These are phyloP conservation scores for Syzygium malaccense DNA, from an alignment of 441 rosid genomes.

Conservation along the genomic window DNA sequence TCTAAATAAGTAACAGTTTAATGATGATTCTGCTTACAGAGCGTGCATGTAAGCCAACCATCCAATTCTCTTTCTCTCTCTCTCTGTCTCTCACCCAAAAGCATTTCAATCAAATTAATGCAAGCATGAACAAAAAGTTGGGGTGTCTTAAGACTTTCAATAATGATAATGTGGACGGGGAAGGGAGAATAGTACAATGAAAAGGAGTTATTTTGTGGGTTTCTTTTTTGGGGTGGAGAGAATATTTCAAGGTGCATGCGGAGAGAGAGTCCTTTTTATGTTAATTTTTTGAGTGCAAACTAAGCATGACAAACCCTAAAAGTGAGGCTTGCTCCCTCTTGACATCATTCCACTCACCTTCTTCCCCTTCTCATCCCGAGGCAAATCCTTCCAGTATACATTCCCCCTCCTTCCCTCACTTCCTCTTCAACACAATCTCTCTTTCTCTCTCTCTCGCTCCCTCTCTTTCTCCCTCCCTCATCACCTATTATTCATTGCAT, in stretches of 20 bases:
- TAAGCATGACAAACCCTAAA: slow-evolving; percentile 72
- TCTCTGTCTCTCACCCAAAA: neutral
- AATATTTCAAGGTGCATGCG: slow-evolving; percentile 69
- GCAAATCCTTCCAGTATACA: slow-evolving; percentile 4
- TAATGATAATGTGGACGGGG: slow-evolving; percentile 7
- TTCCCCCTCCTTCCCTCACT: neutral
- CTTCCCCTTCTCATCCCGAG: slow-evolving; percentile 29
- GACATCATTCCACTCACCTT: slow-evolving; percentile 70
- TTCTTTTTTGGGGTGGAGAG: slow-evolving; percentile 14
- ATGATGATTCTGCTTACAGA: neutral
- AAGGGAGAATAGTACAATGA: slow-evolving; percentile 19
- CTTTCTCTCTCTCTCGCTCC: neutral
- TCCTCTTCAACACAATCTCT: neutral
- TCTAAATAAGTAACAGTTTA: neutral
- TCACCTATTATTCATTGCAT: neutral
- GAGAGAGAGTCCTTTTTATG: slow-evolving; percentile 2
- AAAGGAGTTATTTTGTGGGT: slow-evolving; percentile 21
- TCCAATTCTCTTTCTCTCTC: slow-evolving; percentile 18
- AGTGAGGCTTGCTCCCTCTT: slow-evolving; percentile 36
- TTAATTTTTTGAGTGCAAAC: slow-evolving; percentile 44
- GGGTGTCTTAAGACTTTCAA: neutral
- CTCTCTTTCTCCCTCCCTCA: neutral
- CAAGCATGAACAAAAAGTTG: slow-evolving; percentile 21
- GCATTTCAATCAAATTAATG: slow-evolving; percentile 20
- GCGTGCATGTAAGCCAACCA: slow-evolving; percentile 35